Base-by-base conservation (phyloP, 257 asterid genomes). In the Asclepias syriaca region DNA sequence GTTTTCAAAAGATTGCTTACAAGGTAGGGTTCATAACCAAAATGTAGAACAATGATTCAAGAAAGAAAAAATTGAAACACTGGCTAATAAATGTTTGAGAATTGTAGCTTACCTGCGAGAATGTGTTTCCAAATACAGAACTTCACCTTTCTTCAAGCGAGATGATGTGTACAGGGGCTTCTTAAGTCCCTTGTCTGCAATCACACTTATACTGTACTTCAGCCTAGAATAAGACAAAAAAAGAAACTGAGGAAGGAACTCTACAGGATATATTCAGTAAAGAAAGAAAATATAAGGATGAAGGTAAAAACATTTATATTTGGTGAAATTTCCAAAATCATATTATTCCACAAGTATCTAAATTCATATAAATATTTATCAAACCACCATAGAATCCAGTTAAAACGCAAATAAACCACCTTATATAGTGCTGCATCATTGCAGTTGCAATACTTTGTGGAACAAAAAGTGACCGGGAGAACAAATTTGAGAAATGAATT, bases 71-170 rank as follows among this genome's bases (percentile, higher is more conserved):
- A 43, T 63, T 22, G 21, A 4, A 40, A 15, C 63, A 67, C n/a
- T 59, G 60, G 27, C 22, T 34, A 55, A 48, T 8, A 50, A 21
- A 59, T 72, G 43, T 67, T 24, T 48, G 58, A 39, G 50, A 37
- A 68, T 49, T 63, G 68, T 49, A 37, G 66, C 32, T 68, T 84
- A 93, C 98, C 99, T 88, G 84, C 83, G 76, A 72, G 85, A 78
- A 81, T 83, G 96, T 45, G 98, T 89, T 85, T 95, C 99, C 45
- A 92, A 86, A 71, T 88, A 92, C 32, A 95, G 85, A 76, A 92
- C 99, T 82, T 95, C 98, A 24, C 99, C 99, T 84, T 84, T 87
- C 85, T 92, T 92, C 83, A 95, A 77, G 79, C 99, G 99, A 45
- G 99, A 89, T 37, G 97, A 90, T 65, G 99, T 92, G 69, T 88